Evolutionary conservation across 495 filamentous ascomycete species (phyloP).

Genomic region (Lasiosphaeriaceae sp.): DNA sequence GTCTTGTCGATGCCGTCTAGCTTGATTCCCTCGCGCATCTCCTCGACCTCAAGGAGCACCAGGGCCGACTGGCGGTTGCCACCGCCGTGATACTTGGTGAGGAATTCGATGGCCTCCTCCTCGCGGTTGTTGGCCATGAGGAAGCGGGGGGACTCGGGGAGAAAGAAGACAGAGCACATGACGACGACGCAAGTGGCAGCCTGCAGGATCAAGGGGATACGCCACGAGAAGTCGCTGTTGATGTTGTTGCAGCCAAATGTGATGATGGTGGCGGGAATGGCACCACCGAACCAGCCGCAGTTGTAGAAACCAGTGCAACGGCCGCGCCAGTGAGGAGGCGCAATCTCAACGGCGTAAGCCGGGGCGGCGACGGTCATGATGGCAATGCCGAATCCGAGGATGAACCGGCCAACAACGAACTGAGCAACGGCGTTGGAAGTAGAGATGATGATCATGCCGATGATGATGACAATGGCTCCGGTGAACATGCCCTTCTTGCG

Average conservation of each 20-base stretch:
- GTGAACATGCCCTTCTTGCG: constrained; percentile 43
- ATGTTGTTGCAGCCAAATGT: constrained; percentile 42
- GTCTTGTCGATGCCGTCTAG: constrained; percentile 52
- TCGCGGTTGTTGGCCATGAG: constrained; percentile 52
- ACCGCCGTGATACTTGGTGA: constrained; percentile 58
- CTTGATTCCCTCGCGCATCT: constrained; percentile 56
- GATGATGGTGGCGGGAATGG: constrained; percentile 45
- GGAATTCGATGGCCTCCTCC: constrained; percentile 50
- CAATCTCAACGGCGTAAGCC: constrained; percentile 44
- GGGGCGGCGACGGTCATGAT: constrained; percentile 48
- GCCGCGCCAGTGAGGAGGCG: constrained; percentile 49
- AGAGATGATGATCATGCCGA: constrained; percentile 44
- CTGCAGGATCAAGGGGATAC: constrained; percentile 46
- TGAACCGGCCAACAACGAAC: constrained; percentile 48
- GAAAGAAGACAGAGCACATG: constrained; percentile 50
- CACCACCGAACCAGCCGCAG: constrained; percentile 49
- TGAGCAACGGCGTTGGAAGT: constrained; percentile 34
- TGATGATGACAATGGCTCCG: constrained; percentile 49
- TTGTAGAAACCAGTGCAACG: constrained; percentile 49
- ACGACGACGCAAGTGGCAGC: constrained; percentile 44
- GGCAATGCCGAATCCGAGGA: constrained; percentile 48
- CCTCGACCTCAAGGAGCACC: constrained; percentile 52
- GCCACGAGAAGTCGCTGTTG: constrained; percentile 40
- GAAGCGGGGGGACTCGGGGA: constrained; percentile 63
- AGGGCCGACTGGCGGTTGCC: constrained; percentile 49